Evolutionary conservation across 148 eudicot genomes (phyloP), one percentile per base, ranked within the genome.

Genomic region (Spergularia bocconei): DNA sequence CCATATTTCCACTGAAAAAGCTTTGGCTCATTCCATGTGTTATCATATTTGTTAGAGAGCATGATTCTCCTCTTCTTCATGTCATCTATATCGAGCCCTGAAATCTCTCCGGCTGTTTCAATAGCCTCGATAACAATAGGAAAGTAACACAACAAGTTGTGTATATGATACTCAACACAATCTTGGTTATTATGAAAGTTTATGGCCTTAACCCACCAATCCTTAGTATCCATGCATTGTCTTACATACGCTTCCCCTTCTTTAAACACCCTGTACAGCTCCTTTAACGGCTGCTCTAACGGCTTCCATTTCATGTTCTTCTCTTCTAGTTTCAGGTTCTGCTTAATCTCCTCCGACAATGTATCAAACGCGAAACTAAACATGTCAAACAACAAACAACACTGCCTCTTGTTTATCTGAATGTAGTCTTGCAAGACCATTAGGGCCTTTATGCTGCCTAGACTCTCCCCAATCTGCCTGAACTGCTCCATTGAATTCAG

Each of bases 291-390:
- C 47, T 83, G 85, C 41, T 85, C 91, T 11, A 88, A 81, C 11
- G 86, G 77, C 80, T 85, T 86, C 94, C 94, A 90, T 77, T 90
- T 90, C n/a, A 80, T 84, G 78, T 79, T 76, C 66, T 75, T 86
- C 47, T 90, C 91, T 50, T 90, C 91, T 59, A 90, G 63, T 50
- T 71, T 86, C 56, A 88, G 86, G 81, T 86, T 85, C 38, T 84
- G 81, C 55, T 75, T 86, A 5, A 90, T 90, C 61, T 86, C 87
- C 55, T 85, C 86, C n/a, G 91, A 63, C 16, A 90, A 71, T 25
- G 87, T 83, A 6, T 88, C 73, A 33, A 88, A 90, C 1, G 88
- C 91, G 51, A 80, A 56, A 29, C 64, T 63, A 66, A 69, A 88
- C 71, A 90, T 76, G 10, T 85, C 84, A 41, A 74, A 83, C 36